Evolutionary conservation across 2,329 filamentous ascomycete species (phyloP).

Genomic region (Claviceps monticola): DNA sequence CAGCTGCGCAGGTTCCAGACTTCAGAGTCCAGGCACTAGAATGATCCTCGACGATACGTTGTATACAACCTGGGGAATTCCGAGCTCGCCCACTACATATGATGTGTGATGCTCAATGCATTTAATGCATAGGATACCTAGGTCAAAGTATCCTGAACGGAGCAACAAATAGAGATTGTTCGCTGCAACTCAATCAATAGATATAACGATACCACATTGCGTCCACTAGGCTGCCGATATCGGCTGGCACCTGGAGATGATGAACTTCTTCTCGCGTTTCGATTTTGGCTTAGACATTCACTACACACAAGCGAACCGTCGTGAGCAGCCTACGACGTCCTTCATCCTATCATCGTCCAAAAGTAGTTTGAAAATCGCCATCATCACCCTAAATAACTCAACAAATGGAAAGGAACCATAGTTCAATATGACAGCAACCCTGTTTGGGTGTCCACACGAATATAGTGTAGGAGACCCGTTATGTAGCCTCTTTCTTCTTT

Average conservation of each 20-base stretch:
- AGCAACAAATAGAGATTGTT: not conserved
- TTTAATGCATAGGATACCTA: not conserved
- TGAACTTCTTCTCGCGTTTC: not conserved
- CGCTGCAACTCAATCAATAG: not conserved
- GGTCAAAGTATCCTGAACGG: not conserved
- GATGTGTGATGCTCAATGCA: no score
- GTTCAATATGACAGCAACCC: not conserved
- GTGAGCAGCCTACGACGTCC: not conserved
- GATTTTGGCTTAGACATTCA: not conserved
- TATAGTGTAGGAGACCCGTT: not conserved
- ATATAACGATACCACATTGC: not conserved
- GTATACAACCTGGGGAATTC: no score
- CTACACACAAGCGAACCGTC: not conserved
- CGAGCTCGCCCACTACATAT: no score
- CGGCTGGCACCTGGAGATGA: not conserved
- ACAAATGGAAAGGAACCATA: no score
- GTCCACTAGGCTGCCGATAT: not conserved
- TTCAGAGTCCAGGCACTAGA: no score
- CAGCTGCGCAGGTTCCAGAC: no score
- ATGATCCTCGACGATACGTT: no score
- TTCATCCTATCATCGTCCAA: not conserved
- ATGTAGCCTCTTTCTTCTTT: constrained; percentile 3
- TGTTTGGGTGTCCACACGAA: not conserved
- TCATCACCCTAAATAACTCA: no score
- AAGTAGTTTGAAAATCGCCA: not conserved